Percentiles rank a stretch among this genome's conserved stretches.
Evolutionary conservation across 202 grass and related monocot genomes (phyloP).

Genomic region (Carex arenaria): DNA sequence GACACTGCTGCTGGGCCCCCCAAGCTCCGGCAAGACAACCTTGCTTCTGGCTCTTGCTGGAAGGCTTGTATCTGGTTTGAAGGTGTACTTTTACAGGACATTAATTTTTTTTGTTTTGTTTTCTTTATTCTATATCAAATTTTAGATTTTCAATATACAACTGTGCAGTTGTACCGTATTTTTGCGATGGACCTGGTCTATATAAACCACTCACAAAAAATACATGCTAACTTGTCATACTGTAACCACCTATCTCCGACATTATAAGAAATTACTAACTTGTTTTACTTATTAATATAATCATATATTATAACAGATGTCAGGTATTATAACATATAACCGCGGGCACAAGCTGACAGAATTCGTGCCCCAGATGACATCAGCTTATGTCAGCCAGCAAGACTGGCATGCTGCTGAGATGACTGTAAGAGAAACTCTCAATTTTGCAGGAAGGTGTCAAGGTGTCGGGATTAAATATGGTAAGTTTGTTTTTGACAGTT

Average conservation of each 20-base stretch:
- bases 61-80: constrained; percentile 60
- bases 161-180: neutral
- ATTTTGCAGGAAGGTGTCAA: constrained; percentile 89
- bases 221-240: neutral
- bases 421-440: constrained; percentile 91
- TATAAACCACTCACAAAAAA: neutral
- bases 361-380: constrained; percentile 94
- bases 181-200: neutral
- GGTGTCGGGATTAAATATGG: constrained; percentile 99
- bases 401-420: constrained; percentile 93
- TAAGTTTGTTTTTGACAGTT: constrained; percentile 25
- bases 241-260: neutral
- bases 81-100: constrained; percentile 46
- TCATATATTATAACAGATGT: constrained; percentile 45
- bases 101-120: neutral
- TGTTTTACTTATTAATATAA: constrained; percentile 15
- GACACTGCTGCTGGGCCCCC: constrained; percentile 95
- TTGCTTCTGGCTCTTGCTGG: constrained; percentile 94
- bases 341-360: constrained; percentile 68
- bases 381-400: constrained; percentile 96
- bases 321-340: constrained; percentile 88
- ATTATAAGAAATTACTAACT: neutral
- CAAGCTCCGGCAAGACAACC: constrained; percentile 95
- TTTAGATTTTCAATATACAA: neutral
- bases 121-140: neutral